Conservation (phyloP, 2,329 filamentous ascomycete species). For the Microcyclosporella mali region DNA sequence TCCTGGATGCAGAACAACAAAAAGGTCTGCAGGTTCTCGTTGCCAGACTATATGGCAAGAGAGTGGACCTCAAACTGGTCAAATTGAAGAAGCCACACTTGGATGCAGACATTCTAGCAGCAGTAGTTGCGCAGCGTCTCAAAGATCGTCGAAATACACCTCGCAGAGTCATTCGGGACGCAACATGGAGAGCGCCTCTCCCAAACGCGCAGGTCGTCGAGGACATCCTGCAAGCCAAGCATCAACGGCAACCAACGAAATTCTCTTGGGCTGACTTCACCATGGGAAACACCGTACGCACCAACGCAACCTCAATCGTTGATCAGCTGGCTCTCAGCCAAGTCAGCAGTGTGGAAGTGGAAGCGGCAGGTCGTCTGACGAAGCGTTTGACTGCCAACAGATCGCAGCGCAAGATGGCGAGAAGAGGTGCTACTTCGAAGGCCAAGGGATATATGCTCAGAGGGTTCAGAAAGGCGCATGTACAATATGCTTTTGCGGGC, state of each 20-base stretch:
- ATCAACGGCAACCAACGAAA: conserved; percentile 12
- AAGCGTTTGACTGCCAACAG: conserved; percentile 31
- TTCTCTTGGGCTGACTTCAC: conserved; percentile 20
- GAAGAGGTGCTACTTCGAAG: conserved; percentile 26
- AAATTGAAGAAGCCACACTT: conserved; percentile 25
- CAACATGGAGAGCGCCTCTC: conserved; percentile 28
- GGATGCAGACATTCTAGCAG: conserved; percentile 28
- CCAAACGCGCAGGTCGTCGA: conserved; percentile 22
- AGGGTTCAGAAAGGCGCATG: conserved; percentile 26
- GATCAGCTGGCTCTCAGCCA: conserved; percentile 23
- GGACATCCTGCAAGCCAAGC: conserved; percentile 22
- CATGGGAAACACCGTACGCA: conserved; percentile 13
- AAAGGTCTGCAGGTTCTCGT: conserved; percentile 13
- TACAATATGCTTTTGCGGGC: conserved; percentile 17
- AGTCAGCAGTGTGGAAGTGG: conserved; percentile 25
- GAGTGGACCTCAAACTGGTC: conserved; percentile 26
- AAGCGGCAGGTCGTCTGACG: conserved; percentile 30
- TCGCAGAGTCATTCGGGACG: conserved; percentile 28
- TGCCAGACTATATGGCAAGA: conserved; percentile 25
- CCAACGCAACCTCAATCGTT: conserved; percentile 21
- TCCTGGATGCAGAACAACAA: conserved; percentile 14
- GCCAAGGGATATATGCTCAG: conserved; percentile 24
- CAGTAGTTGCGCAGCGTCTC: conserved; percentile 25
- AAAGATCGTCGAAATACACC: conserved; percentile 24
- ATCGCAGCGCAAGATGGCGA: conserved; percentile 25